A percentile compares a stretch with the other conserved stretches of the same genome.
Evolutionary conservation across 2,329 filamentous ascomycete species (phyloP).

Genomic region (Coniochaeta sp.): DNA sequence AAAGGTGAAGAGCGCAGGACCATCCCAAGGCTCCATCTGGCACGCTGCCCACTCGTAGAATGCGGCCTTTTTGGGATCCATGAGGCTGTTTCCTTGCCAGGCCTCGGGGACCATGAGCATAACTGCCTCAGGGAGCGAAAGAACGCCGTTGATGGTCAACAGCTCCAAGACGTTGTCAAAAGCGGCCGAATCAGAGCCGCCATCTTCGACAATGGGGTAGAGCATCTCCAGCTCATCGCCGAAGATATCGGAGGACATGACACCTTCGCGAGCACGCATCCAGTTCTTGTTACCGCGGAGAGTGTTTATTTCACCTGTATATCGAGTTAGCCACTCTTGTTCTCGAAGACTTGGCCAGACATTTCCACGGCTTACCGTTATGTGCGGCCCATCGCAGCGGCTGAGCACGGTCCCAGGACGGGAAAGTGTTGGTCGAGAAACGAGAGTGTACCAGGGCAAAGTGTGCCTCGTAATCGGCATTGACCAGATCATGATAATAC

Average conservation of each 20-base stretch:
- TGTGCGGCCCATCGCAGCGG: slow-evolving; percentile 94
- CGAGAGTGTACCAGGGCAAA: slow-evolving; percentile 95
- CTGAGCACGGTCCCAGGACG: slow-evolving; percentile 96
- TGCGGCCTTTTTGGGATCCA: slow-evolving; percentile 92
- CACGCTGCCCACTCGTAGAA: slow-evolving; percentile 99
- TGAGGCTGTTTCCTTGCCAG: slow-evolving; percentile 87
- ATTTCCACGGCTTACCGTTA: slow-evolving; percentile 59
- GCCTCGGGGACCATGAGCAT: slow-evolving; percentile 99
- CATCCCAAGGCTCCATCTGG: slow-evolving; percentile 99
- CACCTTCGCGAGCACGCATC: slow-evolving; percentile 95
- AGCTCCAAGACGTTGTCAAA: slow-evolving; percentile 97
- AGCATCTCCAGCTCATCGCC: slow-evolving; percentile 84
- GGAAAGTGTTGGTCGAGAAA: slow-evolving; percentile 98
- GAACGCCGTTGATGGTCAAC: slow-evolving; percentile 88
- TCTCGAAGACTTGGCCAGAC: slow-evolving; percentile 9
- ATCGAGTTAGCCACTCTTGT: slow-evolving; percentile 25
- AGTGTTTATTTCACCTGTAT: slow-evolving; percentile 78
- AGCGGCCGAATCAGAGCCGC: slow-evolving; percentile 91
- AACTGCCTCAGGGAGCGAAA: slow-evolving; percentile 90
- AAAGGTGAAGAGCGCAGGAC: slow-evolving; percentile 93
- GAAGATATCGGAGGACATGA: slow-evolving; percentile 88
- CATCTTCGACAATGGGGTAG: slow-evolving; percentile 93
- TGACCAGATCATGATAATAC: slow-evolving; percentile 95
- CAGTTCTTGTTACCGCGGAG: slow-evolving; percentile 98
- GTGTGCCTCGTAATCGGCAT: slow-evolving; percentile 94